Evolutionary conservation across 257 asterid species (phyloP), one percentile per base, ranked within the genome.

Genomic region (Solanum rostratum): DNA sequence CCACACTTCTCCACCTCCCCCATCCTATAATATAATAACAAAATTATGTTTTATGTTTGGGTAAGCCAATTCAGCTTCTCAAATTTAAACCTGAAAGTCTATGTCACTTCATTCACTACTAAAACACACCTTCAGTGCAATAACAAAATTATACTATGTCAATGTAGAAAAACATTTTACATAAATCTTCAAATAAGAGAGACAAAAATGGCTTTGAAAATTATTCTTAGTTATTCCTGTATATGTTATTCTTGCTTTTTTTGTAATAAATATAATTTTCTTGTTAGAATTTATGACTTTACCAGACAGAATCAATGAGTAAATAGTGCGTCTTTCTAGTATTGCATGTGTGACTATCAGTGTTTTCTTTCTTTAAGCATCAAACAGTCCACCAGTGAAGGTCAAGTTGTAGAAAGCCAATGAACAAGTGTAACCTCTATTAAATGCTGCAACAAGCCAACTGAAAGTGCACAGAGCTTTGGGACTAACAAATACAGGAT

Each of bases 341-440:
- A 37, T 3, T 7, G 60, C 81, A 46, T 74, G 24, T 46, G 33
- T 74, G 37, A 74, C 60, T 74, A 74, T 16, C 24, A 74, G 81
- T 46, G 60, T 74, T 74, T 74, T 46, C 43, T 74, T 74, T 46
- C 81, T 15, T 24, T 24, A 74, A 74, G 81, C 81, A 46, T 74
- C 81, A 46, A 74, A 74, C 20, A 24, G 81, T 74, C 60, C 60
- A 74, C 60, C 81, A 74, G 81, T 27, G 60, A 74, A 74, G 60
- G 81, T 74, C 43, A 74, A 74, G 81, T 74, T 74, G 81, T 74
- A 24, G 81, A 74, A 74, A 74, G 81, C 60, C 81, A 74, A 74
- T 24, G 43, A 74, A 76, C 43, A 76, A 24, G 43, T 74, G 60
- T 41, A 74, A 74, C 81, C 27, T 22, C 62, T 15, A 76, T 76